Conservation (phyloP, 176 grass and related monocot species). For the Musa beccarii region DNA sequence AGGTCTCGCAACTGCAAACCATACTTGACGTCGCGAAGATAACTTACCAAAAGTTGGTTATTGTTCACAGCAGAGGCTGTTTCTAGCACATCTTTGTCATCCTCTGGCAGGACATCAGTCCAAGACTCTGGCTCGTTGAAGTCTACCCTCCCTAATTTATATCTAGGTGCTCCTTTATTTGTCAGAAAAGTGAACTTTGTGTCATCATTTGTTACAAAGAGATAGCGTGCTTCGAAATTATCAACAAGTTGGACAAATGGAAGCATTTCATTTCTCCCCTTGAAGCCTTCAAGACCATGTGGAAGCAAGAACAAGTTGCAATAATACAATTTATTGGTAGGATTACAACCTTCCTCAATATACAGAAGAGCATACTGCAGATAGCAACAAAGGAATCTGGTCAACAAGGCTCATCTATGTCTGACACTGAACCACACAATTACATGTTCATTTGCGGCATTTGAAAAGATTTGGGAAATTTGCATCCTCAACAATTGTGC, state of each 20-base stretch:
- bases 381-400: background rate
- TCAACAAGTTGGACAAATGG: slow-evolving; percentile 91
- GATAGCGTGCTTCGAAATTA: slow-evolving; percentile 75
- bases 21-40: slow-evolving; percentile 89
- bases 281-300: slow-evolving; percentile 55
- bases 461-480: no score
- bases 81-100: slow-evolving; percentile 76
- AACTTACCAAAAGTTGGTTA: slow-evolving; percentile 74
- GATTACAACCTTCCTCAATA: slow-evolving; percentile 71
- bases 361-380: slow-evolving; percentile 60
- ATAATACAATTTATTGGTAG: slow-evolving; percentile 85
- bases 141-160: slow-evolving; percentile 68
- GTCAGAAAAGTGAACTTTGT: slow-evolving; percentile 74
- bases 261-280: slow-evolving; percentile 41
- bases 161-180: slow-evolving; percentile 76
- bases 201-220: slow-evolving; percentile 63
- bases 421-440: background rate
- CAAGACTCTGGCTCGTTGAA: slow-evolving; percentile 54
- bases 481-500: no score
- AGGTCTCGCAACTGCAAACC: slow-evolving; percentile 74
- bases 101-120: slow-evolving; percentile 60
- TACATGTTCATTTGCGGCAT: no score
- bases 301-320: slow-evolving; percentile 57
- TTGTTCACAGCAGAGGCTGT: slow-evolving; percentile 46
- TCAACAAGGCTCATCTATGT: background rate